Evolutionary conservation across 2,329 filamentous ascomycete species (phyloP).

Genomic region (Penicillium frequentans): DNA sequence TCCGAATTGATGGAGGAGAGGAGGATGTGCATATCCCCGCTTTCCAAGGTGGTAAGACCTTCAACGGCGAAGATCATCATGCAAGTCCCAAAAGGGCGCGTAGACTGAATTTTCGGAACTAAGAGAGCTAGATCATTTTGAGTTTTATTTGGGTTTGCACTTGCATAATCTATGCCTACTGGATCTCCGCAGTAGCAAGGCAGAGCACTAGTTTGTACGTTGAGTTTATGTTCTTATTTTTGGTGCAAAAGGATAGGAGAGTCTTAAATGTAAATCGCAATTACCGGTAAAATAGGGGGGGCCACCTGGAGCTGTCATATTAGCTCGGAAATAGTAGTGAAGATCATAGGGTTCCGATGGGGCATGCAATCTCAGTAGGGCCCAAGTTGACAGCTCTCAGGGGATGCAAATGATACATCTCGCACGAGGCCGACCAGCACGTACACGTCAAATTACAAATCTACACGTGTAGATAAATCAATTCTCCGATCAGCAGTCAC

Average conservation of each 20-base stretch:
- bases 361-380: slow-evolving; percentile 9
- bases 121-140: not conserved
- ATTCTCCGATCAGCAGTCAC: not conserved
- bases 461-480: not conserved
- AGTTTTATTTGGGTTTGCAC: not conserved
- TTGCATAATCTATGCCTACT: not conserved
- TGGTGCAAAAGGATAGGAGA: not conserved
- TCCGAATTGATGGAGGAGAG: not conserved
- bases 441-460: not conserved
- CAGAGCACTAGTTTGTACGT: not conserved
- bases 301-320: not conserved
- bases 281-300: not conserved
- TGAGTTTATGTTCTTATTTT: not conserved
- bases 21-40: not conserved
- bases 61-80: slow-evolving; percentile 5
- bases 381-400: slow-evolving; percentile 8
- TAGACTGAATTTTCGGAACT: not conserved
- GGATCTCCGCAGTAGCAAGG: not conserved
- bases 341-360: slow-evolving; percentile 1
- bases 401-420: not conserved
- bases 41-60: not conserved
- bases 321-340: slow-evolving; percentile 2
- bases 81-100: not conserved
- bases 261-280: not conserved
- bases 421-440: not conserved